Evolutionary conservation across 371 early-diverging fungal genomes (phyloP).

Genomic region (Nematocida sp.): DNA sequence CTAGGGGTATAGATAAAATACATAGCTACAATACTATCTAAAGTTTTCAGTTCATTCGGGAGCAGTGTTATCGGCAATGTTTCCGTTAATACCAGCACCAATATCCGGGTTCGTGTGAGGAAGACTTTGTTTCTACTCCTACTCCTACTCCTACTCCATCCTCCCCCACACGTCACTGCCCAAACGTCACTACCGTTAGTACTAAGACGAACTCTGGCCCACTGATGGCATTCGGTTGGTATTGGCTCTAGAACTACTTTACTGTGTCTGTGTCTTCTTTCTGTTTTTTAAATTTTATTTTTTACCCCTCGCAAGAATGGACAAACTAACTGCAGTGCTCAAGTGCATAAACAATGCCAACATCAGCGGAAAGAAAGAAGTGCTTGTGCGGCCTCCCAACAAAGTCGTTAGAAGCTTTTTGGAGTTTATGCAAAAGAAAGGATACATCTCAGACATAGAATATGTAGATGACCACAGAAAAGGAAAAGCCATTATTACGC

Average conservation of each 20-base stretch:
- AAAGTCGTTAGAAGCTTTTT: conserved; percentile 94
- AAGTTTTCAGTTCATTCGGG: too few relatives aligned
- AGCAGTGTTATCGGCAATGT: too few relatives aligned
- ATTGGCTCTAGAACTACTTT: neutral
- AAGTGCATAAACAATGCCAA: conserved; percentile 97
- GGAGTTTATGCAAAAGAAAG: conserved; percentile 92
- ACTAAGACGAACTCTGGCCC: neutral
- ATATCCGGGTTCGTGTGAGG: too few relatives aligned
- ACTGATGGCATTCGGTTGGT: neutral
- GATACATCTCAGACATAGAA: conserved; percentile 97
- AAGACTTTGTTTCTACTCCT: neutral
- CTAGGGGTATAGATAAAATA: too few relatives aligned
- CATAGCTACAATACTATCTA: too few relatives aligned
- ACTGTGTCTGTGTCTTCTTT: neutral
- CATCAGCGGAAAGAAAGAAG: conserved; percentile 91
- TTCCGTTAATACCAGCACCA: too few relatives aligned
- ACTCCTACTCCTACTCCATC: neutral
- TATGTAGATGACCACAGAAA: conserved; percentile 93
- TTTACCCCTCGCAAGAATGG: conserved; percentile 44
- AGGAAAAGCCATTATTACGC: conserved; percentile 94
- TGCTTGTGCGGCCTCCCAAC: conserved; percentile 83
- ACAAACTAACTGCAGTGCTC: conserved; percentile 62
- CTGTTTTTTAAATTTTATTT: conserved; percentile 49
- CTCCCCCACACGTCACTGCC: neutral
- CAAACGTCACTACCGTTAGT: neutral